Percentiles rank a stretch among this genome's conserved stretches.
Conservation (phyloP, 169 alveolate genomes). For the Plasmodium falciparum region DNA sequence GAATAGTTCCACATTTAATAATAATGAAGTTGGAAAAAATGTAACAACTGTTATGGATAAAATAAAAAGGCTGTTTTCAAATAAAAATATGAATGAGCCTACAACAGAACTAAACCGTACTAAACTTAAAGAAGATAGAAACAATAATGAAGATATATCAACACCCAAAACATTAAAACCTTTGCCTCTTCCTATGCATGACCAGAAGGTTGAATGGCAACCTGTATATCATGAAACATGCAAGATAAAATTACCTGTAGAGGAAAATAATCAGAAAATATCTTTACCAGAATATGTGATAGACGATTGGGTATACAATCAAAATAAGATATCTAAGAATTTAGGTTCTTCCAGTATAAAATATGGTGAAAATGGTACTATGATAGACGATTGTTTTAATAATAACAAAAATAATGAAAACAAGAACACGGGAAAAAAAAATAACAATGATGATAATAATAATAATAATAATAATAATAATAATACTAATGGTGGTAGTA, state of each 20-base stretch:
- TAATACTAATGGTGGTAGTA: not conserved
- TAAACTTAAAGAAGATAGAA: constrained; percentile 32
- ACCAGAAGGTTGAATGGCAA: constrained; percentile 66
- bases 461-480: not conserved
- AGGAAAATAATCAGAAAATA: constrained; percentile 25
- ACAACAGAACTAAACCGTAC: constrained; percentile 23
- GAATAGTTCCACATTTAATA: constrained; percentile 10
- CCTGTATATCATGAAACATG: constrained; percentile 76
- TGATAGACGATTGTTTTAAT: not conserved
- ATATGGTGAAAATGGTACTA: not conserved
- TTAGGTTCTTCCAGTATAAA: not conserved
- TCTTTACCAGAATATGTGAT: constrained; percentile 38
- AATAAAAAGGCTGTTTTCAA: constrained; percentile 60
- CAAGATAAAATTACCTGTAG: constrained; percentile 74
- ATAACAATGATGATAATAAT: not conserved
- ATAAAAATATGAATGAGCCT: constrained; percentile 18
- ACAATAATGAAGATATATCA: constrained; percentile 6
- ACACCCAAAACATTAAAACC: not conserved
- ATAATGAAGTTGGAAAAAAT: constrained; percentile 11
- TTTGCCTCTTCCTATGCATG: not conserved
- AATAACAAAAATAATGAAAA: not conserved
- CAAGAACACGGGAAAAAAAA: not conserved
- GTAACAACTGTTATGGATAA: constrained; percentile 56
- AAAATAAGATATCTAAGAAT: constrained; percentile 31
- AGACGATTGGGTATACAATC: constrained; percentile 52